Evolutionary conservation across 257 asterid species (phyloP), one percentile per base, ranked within the genome.

Genomic region (Ophiorrhiza pumila): DNA sequence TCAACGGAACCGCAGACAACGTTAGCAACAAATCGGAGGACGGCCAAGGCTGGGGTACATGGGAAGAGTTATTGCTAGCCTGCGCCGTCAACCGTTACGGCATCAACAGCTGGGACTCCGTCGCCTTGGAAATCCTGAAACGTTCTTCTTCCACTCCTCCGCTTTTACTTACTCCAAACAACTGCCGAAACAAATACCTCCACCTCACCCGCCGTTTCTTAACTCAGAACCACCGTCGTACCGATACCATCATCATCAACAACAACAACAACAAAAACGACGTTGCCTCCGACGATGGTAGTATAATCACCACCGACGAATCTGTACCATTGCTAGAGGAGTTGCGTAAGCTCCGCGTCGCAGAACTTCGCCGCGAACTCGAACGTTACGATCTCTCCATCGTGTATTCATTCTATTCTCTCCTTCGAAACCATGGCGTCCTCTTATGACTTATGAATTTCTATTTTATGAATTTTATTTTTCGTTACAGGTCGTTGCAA

Each of bases 41-140:
- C 27, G 39, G 31, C 61, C 29, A 11, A 5, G 22, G 5, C 47
- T 90, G 96, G 96, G 92, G 96, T 0, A 90, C 94, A 22, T 85
- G 94, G 94, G 94, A 88, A 73, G 96, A 90, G 74, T 90, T 90
- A 18, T 83, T 90, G 61, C 90, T 90, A 42, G 94, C 94, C 73
- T 86, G 83, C 83, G 96, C 96, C 85, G 96, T 90, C 82, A 88
- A 88, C 80, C 94, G 94, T 65, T 79, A 90, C 86, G 96, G 96
- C 41, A 79, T 86, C 78, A 87, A 55, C 78, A 76, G 84, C 31
- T 90, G 96, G 96, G 89, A 84, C 27, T 88, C 89, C 52, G 81
- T 90, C 79, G 92, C 96, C 15, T 66, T 81, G 10, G 96, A 90
- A 69, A 89, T 90, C 43, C 88, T 79, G 79, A 88, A 86, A 31